Percentiles rank a stretch among this genome's conserved stretches.
Conservation (phyloP, 2,329 filamentous ascomycete species). For the Trichoderma asperellum region DNA sequence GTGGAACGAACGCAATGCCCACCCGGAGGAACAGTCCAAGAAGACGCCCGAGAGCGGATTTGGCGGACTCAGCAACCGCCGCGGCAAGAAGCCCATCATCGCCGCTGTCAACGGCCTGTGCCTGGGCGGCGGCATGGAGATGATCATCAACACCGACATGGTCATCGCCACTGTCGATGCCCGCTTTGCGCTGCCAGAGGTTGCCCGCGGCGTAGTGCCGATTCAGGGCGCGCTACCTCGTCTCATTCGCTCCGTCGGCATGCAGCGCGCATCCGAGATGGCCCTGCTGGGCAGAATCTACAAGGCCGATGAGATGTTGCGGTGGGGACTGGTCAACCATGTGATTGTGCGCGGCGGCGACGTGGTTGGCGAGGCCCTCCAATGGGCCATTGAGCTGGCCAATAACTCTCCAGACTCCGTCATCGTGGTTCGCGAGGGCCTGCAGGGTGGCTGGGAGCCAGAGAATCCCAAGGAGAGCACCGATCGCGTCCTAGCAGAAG, state of each 20-base stretch:
- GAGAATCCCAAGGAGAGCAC: constrained; percentile 67
- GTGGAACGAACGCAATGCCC: constrained; percentile 54
- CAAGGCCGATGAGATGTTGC: constrained; percentile 59
- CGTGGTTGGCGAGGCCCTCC: constrained; percentile 62
- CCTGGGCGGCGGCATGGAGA: constrained; percentile 77
- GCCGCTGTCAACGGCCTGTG: constrained; percentile 77
- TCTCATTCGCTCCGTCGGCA: constrained; percentile 66
- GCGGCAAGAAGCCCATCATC: constrained; percentile 74
- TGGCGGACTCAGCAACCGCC: constrained; percentile 66
- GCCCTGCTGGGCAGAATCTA: constrained; percentile 66
- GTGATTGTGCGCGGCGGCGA: constrained; percentile 53
- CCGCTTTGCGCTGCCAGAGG: constrained; percentile 71
- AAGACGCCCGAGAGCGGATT: constrained; percentile 57
- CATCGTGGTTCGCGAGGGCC: constrained; percentile 71
- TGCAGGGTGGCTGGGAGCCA: constrained; percentile 74
- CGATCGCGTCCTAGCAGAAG: constrained; percentile 57
- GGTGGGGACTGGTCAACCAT: constrained; percentile 73
- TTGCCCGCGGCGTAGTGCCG: constrained; percentile 70
- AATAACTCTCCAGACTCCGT: constrained; percentile 75
- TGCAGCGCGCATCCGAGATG: constrained; percentile 72
- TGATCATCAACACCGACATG: constrained; percentile 73
- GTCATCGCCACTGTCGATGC: constrained; percentile 64
- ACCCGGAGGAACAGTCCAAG: constrained; percentile 23
- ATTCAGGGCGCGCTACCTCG: constrained; percentile 72
- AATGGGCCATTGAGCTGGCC: constrained; percentile 64